A percentile compares a stretch with the other conserved stretches of the same genome.
Evolutionary conservation across 306 rosid species (phyloP).

Genomic region (Prunus mira): DNA sequence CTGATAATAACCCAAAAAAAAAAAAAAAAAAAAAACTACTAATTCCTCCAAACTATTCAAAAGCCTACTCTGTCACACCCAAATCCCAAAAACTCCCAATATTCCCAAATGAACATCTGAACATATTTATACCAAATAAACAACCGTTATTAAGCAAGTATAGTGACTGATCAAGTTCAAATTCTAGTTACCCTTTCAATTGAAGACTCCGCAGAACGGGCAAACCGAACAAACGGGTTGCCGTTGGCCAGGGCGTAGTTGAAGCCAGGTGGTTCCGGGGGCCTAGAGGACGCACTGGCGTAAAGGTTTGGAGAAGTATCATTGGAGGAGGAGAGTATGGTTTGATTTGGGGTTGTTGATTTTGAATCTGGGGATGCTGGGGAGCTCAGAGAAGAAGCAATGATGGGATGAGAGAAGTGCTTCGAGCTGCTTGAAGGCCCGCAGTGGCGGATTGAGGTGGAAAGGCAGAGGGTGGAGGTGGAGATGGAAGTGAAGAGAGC

Average conservation of each 20-base stretch:
- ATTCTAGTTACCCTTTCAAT: slow-evolving; percentile 68
- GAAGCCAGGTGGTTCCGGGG: slow-evolving; percentile 39
- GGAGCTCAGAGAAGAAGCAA: slow-evolving; percentile 62
- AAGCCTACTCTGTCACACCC: neutral
- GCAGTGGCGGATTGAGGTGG: slow-evolving; percentile 24
- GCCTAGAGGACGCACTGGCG: slow-evolving; percentile 32
- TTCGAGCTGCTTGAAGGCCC: slow-evolving; percentile 18
- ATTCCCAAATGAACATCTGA: neutral
- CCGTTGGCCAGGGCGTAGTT: slow-evolving; percentile 47
- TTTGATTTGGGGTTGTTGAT: slow-evolving; percentile 33
- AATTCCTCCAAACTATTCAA: neutral
- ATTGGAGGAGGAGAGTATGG: slow-evolving; percentile 38
- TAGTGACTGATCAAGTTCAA: neutral
- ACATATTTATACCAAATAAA: neutral
- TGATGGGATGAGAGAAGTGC: slow-evolving; percentile 18
- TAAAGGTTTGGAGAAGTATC: slow-evolving; percentile 36
- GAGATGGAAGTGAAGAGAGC: slow-evolving; percentile 58
- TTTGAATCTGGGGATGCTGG: slow-evolving; percentile 56
- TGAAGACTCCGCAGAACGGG: slow-evolving; percentile 65
- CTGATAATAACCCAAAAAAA: neutral
- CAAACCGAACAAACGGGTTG: slow-evolving; percentile 37
- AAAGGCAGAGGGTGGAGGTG: slow-evolving; percentile 26
- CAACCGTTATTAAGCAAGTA: neutral
- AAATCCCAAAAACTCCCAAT: neutral
- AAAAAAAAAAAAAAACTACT: neutral